Evolutionary conservation across 441 rosid genomes (phyloP).

Genomic region (Macaranga tanarius): DNA sequence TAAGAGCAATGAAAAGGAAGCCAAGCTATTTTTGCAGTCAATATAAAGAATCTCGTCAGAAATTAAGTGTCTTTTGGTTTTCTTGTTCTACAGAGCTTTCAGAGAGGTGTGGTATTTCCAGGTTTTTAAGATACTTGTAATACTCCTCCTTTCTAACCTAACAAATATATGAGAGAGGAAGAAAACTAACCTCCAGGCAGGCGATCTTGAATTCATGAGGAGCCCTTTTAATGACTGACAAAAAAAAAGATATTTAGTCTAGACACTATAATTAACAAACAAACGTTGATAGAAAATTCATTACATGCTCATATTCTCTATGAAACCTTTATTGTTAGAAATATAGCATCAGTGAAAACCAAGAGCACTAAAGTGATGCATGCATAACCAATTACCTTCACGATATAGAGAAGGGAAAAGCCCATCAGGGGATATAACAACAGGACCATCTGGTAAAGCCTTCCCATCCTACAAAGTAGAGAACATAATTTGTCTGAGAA

Average conservation of each 20-base stretch:
- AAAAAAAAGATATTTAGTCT: slow-evolving; percentile 22
- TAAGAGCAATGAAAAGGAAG: neutral
- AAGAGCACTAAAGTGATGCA: slow-evolving; percentile 12
- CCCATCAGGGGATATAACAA: slow-evolving; percentile 97
- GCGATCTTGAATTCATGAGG: slow-evolving; percentile 99
- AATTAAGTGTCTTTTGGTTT: too few relatives aligned
- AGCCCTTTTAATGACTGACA: slow-evolving; percentile 89
- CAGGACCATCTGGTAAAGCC: slow-evolving; percentile 95
- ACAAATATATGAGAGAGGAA: slow-evolving; percentile 8
- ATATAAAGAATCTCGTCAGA: neutral
- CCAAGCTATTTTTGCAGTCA: neutral
- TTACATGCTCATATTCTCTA: neutral
- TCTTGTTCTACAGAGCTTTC: neutral
- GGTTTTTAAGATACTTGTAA: neutral
- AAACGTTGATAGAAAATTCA: neutral
- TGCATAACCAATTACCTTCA: slow-evolving; percentile 60
- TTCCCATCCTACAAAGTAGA: slow-evolving; percentile 69
- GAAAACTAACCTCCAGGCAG: slow-evolving; percentile 88
- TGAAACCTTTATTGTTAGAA: neutral
- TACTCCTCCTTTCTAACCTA: neutral
- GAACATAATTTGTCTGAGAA: slow-evolving; percentile 4
- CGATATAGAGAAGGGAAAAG: slow-evolving; percentile 88
- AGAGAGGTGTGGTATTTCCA: neutral
- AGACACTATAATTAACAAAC: neutral
- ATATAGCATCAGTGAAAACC: neutral